Evolutionary conservation across 306 rosid genomes (phyloP).

Genomic region (Cicer yamashitae): DNA sequence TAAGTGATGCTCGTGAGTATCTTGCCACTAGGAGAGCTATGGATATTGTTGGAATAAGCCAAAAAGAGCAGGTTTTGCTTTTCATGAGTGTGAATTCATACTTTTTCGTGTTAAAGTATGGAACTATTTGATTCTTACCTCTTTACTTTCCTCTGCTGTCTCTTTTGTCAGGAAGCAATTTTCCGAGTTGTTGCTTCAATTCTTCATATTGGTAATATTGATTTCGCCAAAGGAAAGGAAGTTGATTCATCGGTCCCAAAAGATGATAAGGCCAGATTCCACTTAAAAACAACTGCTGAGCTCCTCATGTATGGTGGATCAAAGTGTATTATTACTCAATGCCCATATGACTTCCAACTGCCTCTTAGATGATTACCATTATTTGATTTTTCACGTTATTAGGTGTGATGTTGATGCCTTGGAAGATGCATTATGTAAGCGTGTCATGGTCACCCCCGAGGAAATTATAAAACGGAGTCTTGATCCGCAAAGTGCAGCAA

Average conservation of each 20-base stretch:
- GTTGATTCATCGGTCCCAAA: constrained; percentile 91
- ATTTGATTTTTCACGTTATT: constrained; percentile 44
- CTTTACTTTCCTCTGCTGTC: constrained; percentile 33
- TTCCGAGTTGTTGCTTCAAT: constrained; percentile 95
- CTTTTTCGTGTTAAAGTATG: constrained; percentile 29
- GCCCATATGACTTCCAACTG: constrained; percentile 28
- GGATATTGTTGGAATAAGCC: constrained; percentile 96
- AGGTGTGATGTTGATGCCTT: constrained; percentile 81
- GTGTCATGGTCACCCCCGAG: constrained; percentile 98
- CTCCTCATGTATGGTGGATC: constrained; percentile 83
- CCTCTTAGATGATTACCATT: constrained; percentile 35
- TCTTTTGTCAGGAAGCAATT: constrained; percentile 84
- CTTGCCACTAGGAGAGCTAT: constrained; percentile 99
- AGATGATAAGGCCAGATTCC: constrained; percentile 88
- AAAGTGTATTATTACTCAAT: constrained; percentile 21
- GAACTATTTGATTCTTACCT: constrained; percentile 47
- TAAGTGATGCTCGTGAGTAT: constrained; percentile 89
- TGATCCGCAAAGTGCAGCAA: constrained; percentile 90
- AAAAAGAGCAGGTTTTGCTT: constrained; percentile 84
- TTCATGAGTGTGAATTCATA: constrained; percentile 35
- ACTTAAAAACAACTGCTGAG: constrained; percentile 80
- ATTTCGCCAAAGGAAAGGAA: constrained; percentile 84
- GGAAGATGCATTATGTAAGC: constrained; percentile 95
- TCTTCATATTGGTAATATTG: constrained; percentile 91
- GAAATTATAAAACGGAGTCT: constrained; percentile 93